Evolutionary conservation across 2,329 filamentous ascomycete species (phyloP), one percentile per base, ranked within the genome.

Genomic region (Plenodomus lindquistii): DNA sequence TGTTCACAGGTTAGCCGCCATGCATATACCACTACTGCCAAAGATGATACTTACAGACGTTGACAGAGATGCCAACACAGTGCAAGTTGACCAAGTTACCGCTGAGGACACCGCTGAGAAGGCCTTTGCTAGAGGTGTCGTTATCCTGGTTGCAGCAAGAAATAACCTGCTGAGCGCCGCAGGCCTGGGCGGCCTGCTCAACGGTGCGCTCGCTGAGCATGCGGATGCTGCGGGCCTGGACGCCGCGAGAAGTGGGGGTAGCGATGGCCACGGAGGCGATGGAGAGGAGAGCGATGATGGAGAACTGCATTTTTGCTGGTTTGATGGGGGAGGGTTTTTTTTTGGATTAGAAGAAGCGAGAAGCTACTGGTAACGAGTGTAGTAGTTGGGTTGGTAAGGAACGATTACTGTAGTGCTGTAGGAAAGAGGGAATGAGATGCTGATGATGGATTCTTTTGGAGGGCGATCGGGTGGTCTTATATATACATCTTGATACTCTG

Each of bases 271-370:
- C 17, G 40, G 40, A 24, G 40, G 40, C 40, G 40, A 42, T n/a
- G 40, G 40, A 34, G 27, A 42, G 29, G 27, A 42, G n/a, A 16
- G 24, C 40, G 40, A 42, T 18, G 40, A 34, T 31, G 40, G 17
- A 35, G 40, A 42, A 42, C 40, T 42, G 40, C 40, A 42, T 42
- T 17, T 42, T 42, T 24, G n/a, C 15, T 6, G 22, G 18, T 42
- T 24, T 2, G 24, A 31, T 8, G 10, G 40, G 27, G 9, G 24
- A n/a, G n/a, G n/a, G n/a, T n/a, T n/a, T n/a, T 17, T 34, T 42
- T n/a, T 31, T 13, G 29, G 24, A 19, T 40, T 21, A n/a, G n/a
- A n/a, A n/a, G 35, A 37, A 37, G 35, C 35, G 16, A 40, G 13
- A 27, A 42, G 27, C 16, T 34, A 20, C 5, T 31, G 27, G 20